Evolutionary conservation across 257 asterid species (phyloP), one percentile per base, ranked within the genome.

Genomic region (Perilla frutescens): DNA sequence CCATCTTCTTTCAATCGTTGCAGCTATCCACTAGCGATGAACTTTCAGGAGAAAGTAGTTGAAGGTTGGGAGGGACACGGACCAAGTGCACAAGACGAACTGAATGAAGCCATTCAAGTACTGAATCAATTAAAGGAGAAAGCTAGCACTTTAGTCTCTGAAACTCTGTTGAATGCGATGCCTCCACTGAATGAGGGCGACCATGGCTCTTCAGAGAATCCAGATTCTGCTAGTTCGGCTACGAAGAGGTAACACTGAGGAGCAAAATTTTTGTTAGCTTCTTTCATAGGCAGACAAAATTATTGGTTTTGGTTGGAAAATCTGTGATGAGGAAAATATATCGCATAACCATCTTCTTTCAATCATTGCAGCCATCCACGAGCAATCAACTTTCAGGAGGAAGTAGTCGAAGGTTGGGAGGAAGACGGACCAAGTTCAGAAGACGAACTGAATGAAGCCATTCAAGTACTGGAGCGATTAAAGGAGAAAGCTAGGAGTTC

Each of bases 31-130:
- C 80, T 90, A 55, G 97, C 99, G 15, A 80, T 94, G 14, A 84
- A 78, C 83, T 87, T 90, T 68, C 99, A 91, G 68, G 91, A 94
- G 87, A 85, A 88, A 72, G 99, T 77, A 51, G 81, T 91, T n/a
- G 97, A 91, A 77, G 88, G 90, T 71, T 86, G 90, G 91, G 89
- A 87, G 78, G 91, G 86, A 48, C 97, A 90, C 4, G 97, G 97
- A 37, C 84, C 87, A 34, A 84, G 88, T 56, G 96, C 90, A 44
- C 69, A 81, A 78, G 95, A 91, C 13, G 95, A 94, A 79, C 86
- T 84, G 68, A 77, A 82, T 40, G 97, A 90, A 86, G 99, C 97
- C 60, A 68, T 64, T 41, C 64, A 54, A 74, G 76, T 88, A 55
- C 88, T 91, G 55, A 89, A 88, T 59, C 85, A 87, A n/a, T 72